Conservation (phyloP, 2,329 filamentous ascomycete genomes). For the Alternaria triticimaculans region DNA sequence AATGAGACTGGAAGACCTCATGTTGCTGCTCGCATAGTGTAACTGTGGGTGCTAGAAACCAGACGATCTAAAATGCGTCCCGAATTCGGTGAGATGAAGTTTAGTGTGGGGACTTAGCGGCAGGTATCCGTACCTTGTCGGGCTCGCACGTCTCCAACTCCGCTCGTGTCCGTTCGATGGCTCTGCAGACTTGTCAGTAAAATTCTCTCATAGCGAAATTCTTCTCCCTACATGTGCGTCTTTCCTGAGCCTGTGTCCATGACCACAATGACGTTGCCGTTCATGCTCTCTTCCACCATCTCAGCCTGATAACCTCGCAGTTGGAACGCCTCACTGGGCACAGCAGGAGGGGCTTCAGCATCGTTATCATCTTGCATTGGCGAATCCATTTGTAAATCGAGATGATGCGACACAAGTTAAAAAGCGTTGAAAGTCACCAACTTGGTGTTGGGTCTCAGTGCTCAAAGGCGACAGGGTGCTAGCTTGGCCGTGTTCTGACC, state of each 20-base stretch:
- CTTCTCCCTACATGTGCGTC: constrained; percentile 49
- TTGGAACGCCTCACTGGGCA: constrained; percentile 25
- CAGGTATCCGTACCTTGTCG: constrained; percentile 40
- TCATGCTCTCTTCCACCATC: constrained; percentile 56
- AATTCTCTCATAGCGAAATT: background rate
- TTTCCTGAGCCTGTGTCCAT: constrained; percentile 60
- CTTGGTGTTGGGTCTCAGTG: background rate
- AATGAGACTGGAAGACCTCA: constrained; percentile 39
- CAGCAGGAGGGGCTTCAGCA: background rate
- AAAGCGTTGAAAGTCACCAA: background rate
- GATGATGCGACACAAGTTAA: background rate
- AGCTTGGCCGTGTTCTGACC: constrained; percentile 4
- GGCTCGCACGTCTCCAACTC: constrained; percentile 50
- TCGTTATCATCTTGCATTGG: constrained; percentile 8
- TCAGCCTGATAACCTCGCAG: constrained; percentile 57
- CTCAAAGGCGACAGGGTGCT: background rate
- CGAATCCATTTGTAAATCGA: background rate
- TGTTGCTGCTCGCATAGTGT: constrained; percentile 56
- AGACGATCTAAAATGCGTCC: constrained; percentile 39
- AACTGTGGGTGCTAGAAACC: constrained; percentile 56
- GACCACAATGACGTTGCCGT: constrained; percentile 55
- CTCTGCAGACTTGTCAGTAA: constrained; percentile 36
- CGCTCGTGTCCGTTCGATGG: constrained; percentile 52
- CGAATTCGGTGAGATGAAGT: constrained; percentile 4
- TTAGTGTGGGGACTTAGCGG: background rate